A percentile compares a stretch with the other conserved stretches of the same genome.
These are phyloP conservation scores for Rhinocladiella mackenziei DNA, from an alignment of 2,329 filamentous ascomycete genomes.

Conservation along the genomic window DNA sequence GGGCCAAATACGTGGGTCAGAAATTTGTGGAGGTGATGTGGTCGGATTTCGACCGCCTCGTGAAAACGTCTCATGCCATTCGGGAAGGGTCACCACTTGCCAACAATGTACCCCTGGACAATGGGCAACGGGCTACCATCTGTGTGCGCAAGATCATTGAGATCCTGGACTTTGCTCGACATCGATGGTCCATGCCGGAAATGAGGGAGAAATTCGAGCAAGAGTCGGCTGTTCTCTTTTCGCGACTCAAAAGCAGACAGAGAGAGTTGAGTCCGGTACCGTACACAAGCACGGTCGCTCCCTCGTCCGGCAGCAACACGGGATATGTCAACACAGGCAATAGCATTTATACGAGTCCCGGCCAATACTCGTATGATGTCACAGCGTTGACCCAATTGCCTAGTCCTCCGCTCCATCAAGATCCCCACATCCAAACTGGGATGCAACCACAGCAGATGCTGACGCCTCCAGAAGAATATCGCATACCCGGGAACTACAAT, in stretches of 20 bases:
- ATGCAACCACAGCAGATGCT: conserved; percentile 15
- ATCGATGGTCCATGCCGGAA: conserved; percentile 26
- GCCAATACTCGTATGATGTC: conserved; percentile 10
- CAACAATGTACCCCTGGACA: conserved; percentile 20
- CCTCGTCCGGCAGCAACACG: conserved; percentile 1
- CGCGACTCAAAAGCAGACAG: conserved; percentile 24
- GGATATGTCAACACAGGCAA: conserved; percentile 7
- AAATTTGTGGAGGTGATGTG: conserved; percentile 56
- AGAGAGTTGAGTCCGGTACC: conserved; percentile 10
- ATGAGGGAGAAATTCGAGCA: conserved; percentile 27
- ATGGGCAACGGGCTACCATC: conserved; percentile 23
- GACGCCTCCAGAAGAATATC: conserved; percentile 21
- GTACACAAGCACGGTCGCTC: conserved; percentile 3
- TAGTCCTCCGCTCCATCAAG: conserved; percentile 18
- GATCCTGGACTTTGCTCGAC: conserved; percentile 27
- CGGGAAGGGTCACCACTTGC: conserved; percentile 10
- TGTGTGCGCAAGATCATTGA: conserved; percentile 26
- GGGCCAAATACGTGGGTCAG: conserved; percentile 67
- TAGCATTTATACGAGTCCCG: conserved; percentile 1
- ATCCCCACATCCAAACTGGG: conserved; percentile 3
- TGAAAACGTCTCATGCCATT: conserved; percentile 29
- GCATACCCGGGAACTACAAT: conserved; percentile 8
- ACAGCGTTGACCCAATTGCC: conserved; percentile 13
- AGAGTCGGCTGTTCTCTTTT: conserved; percentile 28
- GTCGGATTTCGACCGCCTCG: conserved; percentile 48